Percentiles rank a stretch among this genome's conserved stretches.
Evolutionary conservation across 2,329 filamentous ascomycete genomes (phyloP).

Genomic region (Emmonsiellopsis sp.): DNA sequence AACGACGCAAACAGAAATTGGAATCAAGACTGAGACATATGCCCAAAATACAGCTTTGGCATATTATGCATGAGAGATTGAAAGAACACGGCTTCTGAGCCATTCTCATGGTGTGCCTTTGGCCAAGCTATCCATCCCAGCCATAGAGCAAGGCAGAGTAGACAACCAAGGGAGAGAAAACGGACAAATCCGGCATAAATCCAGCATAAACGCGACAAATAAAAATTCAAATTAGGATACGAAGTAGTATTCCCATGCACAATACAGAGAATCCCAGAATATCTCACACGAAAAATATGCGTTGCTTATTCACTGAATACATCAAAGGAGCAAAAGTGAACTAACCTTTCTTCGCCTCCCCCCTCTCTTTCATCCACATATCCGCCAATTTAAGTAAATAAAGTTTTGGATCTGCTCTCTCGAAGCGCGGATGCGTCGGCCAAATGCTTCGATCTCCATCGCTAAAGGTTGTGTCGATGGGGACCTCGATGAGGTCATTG

Average conservation of each 20-base stretch:
- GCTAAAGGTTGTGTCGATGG: conserved; percentile 25
- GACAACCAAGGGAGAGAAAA: no score
- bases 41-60: no score
- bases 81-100: no score
- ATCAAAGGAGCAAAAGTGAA: conserved; percentile 6
- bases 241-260: no score
- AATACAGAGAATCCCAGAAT: background rate
- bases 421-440: conserved; percentile 28
- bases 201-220: no score
- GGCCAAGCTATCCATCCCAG: no score
- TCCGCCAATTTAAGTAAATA: conserved; percentile 42
- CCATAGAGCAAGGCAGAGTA: no score
- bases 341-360: conserved; percentile 30
- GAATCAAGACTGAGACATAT: no score
- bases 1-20: background rate
- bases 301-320: background rate
- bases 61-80: no score
- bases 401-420: conserved; percentile 23
- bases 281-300: conserved; percentile 2
- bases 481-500: conserved; percentile 3
- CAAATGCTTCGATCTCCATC: conserved; percentile 31
- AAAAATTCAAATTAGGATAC: no score
- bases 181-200: no score
- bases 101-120: no score
- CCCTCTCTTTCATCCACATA: conserved; percentile 40